Conservation (phyloP, 768 basidiomycete genomes). For the Podaxis rugospora region DNA sequence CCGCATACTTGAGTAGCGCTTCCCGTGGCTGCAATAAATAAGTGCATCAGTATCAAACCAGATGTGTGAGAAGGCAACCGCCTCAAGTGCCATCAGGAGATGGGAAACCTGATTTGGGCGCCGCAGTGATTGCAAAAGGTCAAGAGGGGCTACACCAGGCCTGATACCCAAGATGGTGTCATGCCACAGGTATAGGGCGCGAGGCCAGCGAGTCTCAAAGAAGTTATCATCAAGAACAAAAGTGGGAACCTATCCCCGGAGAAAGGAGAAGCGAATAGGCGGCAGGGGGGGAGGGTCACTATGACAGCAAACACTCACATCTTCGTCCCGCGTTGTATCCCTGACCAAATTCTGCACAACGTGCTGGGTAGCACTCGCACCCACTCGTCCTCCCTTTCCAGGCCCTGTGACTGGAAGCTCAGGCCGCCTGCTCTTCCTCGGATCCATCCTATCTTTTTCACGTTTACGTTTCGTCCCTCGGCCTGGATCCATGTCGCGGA, state of each 20-base stretch:
- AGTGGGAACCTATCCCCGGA: not conserved
- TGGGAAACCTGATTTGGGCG: conserved; percentile 10
- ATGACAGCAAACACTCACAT: conserved; percentile 61
- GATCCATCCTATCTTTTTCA: conserved; percentile 85
- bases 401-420: conserved; percentile 92
- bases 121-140: not conserved
- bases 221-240: conserved; percentile 12
- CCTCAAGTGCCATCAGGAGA: conserved; percentile 9
- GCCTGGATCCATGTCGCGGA: conserved; percentile 74
- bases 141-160: not conserved
- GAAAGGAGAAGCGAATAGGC: not conserved
- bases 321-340: conserved; percentile 87
- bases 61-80: conserved; percentile 6
- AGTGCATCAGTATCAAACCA: conserved; percentile 13
- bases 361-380: conserved; percentile 95
- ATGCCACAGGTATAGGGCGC: not conserved
- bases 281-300: not conserved
- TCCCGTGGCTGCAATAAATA: conserved; percentile 76
- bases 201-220: not conserved
- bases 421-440: conserved; percentile 88
- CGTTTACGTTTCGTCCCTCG: conserved; percentile 81
- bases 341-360: conserved; percentile 93
- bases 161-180: not conserved
- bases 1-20: conserved; percentile 91
- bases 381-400: conserved; percentile 90